These are phyloP conservation scores for Panellus pusillus DNA, from an alignment of 768 basidiomycete genomes.

Conservation along the genomic window DNA sequence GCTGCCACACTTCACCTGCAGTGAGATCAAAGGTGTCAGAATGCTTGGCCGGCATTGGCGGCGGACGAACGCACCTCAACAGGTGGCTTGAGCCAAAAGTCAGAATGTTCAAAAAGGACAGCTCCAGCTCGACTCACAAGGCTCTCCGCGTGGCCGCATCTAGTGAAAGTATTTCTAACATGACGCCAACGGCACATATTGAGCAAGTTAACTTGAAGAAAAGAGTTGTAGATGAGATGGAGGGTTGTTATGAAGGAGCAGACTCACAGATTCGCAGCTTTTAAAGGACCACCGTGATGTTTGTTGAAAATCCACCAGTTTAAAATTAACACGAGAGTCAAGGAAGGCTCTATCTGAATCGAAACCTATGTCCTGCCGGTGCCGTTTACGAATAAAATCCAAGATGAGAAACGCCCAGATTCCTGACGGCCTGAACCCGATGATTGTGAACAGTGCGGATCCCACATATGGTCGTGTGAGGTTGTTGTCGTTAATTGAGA, in stretches of 20 bases:
- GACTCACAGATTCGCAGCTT: slow-evolving; percentile 10
- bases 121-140: slow-evolving; percentile 32
- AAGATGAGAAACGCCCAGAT: neutral
- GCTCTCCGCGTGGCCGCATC: slow-evolving; percentile 48
- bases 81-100: slow-evolving; percentile 18
- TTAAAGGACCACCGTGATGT: slow-evolving; percentile 15
- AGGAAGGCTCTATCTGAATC: slow-evolving; percentile 4
- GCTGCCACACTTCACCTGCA: slow-evolving; percentile 50
- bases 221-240: slow-evolving; percentile 9
- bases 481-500: slow-evolving; percentile 1
- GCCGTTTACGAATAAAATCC: slow-evolving; percentile 9
- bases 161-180: slow-evolving; percentile 47
- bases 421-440: slow-evolving; percentile 10
- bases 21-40: slow-evolving; percentile 5
- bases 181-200: slow-evolving; percentile 57
- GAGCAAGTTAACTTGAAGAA: slow-evolving; percentile 8
- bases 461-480: slow-evolving; percentile 9
- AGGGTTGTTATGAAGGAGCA: slow-evolving; percentile 7
- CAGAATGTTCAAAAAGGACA: slow-evolving; percentile 1
- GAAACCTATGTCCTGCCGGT: slow-evolving; percentile 6
- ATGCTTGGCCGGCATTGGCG: neutral
- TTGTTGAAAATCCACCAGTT: neutral
- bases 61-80: slow-evolving; percentile 2
- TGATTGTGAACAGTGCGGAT: neutral
- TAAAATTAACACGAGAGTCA: neutral